Evolutionary conservation across 1,284 basidiomycete species (phyloP), one percentile per base, ranked within the genome.

Genomic region (Tilletia setariae): DNA sequence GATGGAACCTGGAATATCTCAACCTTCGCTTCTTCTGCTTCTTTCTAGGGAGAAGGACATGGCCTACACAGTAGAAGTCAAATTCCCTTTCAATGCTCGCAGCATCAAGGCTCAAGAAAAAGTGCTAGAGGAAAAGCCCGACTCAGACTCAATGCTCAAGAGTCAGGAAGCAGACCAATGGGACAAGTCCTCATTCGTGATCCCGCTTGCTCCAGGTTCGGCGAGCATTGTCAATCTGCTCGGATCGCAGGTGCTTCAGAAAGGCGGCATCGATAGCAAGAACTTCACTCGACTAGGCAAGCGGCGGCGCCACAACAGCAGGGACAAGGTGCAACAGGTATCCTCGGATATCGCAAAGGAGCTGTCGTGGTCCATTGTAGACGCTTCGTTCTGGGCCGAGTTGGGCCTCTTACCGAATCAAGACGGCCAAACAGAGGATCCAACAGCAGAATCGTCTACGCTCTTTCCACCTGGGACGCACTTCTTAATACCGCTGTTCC

Each of bases 11-110:
- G n/a, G n/a, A n/a, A n/a, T n/a, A n/a, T n/a, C n/a, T 11, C 35
- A 40, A 11, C 35, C 4, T 11, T 40, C 25, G 21, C 53, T 25
- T 49, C 4, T 49, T 19, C 35, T 35, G 23, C 35, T 61, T 4
- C 30, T 19, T 61, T 32, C 8, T 30, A 61, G 56, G 56, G 56
- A 61, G 56, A 61, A 61, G 21, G 56, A 61, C 28, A 61, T 61
- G 56, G n/a, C 32, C 16, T 61, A 35, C 56, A 61, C 56, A 2
- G 19, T 61, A 4, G 56, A 61, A 16, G 56, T 61, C 56, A 40
- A 32, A 15, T 61, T 61, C 32, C 56, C 56, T 11, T 40, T 61
- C 56, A 32, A n/a, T 15, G 4, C 11, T 4, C 25, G 28, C 4
- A 61, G 56, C 15, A 25, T 13, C 2, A 61, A 61, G 56, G 56